Conservation (phyloP, 331 rosid genomes). For the Rhamnella rubrinervis region DNA sequence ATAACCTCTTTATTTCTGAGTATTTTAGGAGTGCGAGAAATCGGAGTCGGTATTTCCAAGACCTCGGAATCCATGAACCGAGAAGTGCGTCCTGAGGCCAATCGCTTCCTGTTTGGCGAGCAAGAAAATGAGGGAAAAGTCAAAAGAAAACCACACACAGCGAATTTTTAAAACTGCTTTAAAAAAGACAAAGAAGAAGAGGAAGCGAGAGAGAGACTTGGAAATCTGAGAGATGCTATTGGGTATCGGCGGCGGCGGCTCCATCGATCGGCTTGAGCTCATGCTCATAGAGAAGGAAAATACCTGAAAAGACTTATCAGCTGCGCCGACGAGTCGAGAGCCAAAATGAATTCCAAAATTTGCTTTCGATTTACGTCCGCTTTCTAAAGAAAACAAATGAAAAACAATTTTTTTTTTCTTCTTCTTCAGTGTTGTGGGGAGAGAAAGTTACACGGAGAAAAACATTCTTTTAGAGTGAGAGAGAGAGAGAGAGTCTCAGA, state of each 20-base stretch:
- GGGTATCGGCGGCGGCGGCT: slow-evolving; percentile 48
- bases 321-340: background rate
- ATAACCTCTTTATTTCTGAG: slow-evolving; percentile 46
- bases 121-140: slow-evolving; percentile 27
- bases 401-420: too few species aligned
- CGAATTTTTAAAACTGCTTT: background rate
- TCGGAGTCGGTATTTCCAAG: slow-evolving; percentile 43
- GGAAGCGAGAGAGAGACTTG: slow-evolving; percentile 20
- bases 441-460: background rate
- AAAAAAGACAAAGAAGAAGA: background rate
- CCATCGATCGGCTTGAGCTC: slow-evolving; percentile 40
- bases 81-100: slow-evolving; percentile 23
- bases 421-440: background rate
- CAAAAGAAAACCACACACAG: background rate
- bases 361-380: background rate
- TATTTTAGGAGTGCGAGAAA: slow-evolving; percentile 21
- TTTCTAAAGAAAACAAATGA: background rate
- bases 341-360: background rate
- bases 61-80: slow-evolving; percentile 51
- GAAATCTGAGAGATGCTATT: slow-evolving; percentile 23
- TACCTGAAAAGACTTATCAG: background rate
- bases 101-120: slow-evolving; percentile 35
- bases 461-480: background rate
- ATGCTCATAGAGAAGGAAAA: background rate
- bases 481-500: background rate